These are phyloP conservation scores for Coniochaeta prunicola DNA, from an alignment of 2,329 filamentous ascomycete genomes.

Conservation along the genomic window DNA sequence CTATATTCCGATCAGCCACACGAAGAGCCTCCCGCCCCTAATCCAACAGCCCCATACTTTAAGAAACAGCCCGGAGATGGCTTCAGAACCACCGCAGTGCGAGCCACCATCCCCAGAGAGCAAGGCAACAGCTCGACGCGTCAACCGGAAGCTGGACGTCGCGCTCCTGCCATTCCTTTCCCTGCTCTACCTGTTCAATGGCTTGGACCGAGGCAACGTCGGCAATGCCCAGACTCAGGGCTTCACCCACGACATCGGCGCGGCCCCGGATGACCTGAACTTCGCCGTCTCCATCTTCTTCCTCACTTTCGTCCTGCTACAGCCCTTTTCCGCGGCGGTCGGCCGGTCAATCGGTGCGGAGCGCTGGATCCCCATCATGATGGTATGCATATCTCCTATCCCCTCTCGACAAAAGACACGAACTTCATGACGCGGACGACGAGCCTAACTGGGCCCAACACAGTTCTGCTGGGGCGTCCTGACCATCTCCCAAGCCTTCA, in stretches of 20 bases:
- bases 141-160: slow-evolving; percentile 28
- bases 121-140: slow-evolving; percentile 5
- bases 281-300: slow-evolving; percentile 50
- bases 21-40: no score
- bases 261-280: slow-evolving; percentile 44
- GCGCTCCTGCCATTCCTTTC: slow-evolving; percentile 29
- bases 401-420: no score
- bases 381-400: slow-evolving; percentile 39
- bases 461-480: slow-evolving; percentile 20
- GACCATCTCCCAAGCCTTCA: slow-evolving; percentile 21
- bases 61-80: neutral
- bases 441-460: slow-evolving; percentile 26
- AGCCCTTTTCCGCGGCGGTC: slow-evolving; percentile 42
- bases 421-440: no score
- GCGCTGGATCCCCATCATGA: slow-evolving; percentile 48
- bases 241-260: slow-evolving; percentile 48
- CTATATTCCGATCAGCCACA: neutral
- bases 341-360: slow-evolving; percentile 35
- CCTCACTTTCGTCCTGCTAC: slow-evolving; percentile 49
- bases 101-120: slow-evolving; percentile 1
- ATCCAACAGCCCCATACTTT: no score
- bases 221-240: slow-evolving; percentile 32
- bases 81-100: neutral
- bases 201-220: slow-evolving; percentile 31
- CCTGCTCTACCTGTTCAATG: slow-evolving; percentile 32